Evolutionary conservation across 768 basidiomycete genomes (phyloP).

Genomic region (Mycena albidolilacea): DNA sequence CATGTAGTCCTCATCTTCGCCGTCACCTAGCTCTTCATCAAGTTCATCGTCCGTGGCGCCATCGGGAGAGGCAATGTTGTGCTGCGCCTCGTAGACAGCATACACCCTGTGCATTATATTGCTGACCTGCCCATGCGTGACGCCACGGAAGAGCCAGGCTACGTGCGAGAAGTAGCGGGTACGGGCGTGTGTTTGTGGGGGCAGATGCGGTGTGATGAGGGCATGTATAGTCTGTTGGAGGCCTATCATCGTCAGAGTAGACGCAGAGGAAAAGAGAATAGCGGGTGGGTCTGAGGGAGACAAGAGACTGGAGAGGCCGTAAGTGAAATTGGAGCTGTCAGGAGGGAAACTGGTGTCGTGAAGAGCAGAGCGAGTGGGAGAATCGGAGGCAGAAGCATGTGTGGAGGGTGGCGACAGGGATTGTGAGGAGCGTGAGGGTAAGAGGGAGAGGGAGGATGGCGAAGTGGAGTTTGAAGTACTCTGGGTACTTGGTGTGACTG

Average conservation of each 20-base stretch:
- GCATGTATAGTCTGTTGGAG: slow-evolving; percentile 60
- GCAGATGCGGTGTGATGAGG: slow-evolving; percentile 69
- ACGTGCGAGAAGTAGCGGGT: slow-evolving; percentile 62
- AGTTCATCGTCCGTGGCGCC: slow-evolving; percentile 45
- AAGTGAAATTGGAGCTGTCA: background rate
- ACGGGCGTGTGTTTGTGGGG: slow-evolving; percentile 64
- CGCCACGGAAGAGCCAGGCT: slow-evolving; percentile 53
- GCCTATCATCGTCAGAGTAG: slow-evolving; percentile 77
- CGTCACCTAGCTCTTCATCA: slow-evolving; percentile 41
- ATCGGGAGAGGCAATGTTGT: background rate
- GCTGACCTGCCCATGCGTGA: slow-evolving; percentile 55
- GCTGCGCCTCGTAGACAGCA: slow-evolving; percentile 27
- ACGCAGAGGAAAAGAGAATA: slow-evolving; percentile 68
- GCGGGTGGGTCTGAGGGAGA: slow-evolving; percentile 29
- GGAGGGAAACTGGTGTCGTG: slow-evolving; percentile 6
- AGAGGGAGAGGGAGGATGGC: slow-evolving; percentile 30
- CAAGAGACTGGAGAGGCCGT: background rate
- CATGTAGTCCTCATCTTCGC: slow-evolving; percentile 45
- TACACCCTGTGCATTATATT: slow-evolving; percentile 62
- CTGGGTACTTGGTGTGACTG: slow-evolving; percentile 13
- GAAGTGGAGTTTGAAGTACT: slow-evolving; percentile 17
- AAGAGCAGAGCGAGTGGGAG: slow-evolving; percentile 36
- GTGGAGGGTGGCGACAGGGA: slow-evolving; percentile 29
- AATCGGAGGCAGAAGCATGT: slow-evolving; percentile 39
- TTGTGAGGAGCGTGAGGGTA: slow-evolving; percentile 39